Conservation (phyloP, 1,139 yeast species). For the Debaryomyces singareniensis region DNA sequence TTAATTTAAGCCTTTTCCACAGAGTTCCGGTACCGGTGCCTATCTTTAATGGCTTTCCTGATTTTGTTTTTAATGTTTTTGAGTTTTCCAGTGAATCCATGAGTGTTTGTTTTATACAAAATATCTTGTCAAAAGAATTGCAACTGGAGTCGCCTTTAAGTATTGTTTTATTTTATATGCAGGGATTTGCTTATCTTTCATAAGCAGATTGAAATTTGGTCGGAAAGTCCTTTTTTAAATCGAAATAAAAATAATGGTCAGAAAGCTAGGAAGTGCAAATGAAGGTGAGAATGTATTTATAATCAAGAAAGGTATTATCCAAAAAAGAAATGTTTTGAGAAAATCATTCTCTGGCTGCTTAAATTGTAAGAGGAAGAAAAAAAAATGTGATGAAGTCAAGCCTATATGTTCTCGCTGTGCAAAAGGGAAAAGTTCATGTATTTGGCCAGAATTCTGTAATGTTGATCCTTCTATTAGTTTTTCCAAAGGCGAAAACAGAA, state of each 20-base stretch:
- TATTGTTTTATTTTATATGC: too few relatives aligned
- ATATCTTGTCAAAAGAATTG: too few relatives aligned
- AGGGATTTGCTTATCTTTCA: too few relatives aligned
- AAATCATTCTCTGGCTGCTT: slow-evolving; percentile 3
- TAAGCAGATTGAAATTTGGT: too few relatives aligned
- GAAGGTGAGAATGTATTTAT: too few relatives aligned
- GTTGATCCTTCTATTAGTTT: not conserved
- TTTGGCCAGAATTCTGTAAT: slow-evolving; percentile 3
- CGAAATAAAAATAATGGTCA: too few relatives aligned
- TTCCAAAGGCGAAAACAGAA: not conserved
- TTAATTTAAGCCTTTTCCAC: slow-evolving; percentile 13
- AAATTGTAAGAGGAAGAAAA: slow-evolving; percentile 5
- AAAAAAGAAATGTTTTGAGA: too few relatives aligned
- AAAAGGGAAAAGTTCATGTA: slow-evolving; percentile 3
- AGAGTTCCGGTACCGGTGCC: slow-evolving; percentile 16
- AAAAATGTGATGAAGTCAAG: slow-evolving; percentile 5
- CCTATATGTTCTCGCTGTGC: slow-evolving; percentile 4
- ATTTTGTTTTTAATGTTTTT: slow-evolving; percentile 6
- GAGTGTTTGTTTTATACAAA: too few relatives aligned
- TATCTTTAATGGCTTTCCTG: slow-evolving; percentile 4
- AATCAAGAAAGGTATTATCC: too few relatives aligned
- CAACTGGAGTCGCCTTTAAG: too few relatives aligned
- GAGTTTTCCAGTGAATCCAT: not conserved
- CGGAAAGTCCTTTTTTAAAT: too few relatives aligned
- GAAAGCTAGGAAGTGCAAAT: too few relatives aligned